Percentiles rank a stretch among this genome's conserved stretches.
Conservation (phyloP, 2,329 filamentous ascomycete genomes). For the Aspergillus pseudonomiae region DNA sequence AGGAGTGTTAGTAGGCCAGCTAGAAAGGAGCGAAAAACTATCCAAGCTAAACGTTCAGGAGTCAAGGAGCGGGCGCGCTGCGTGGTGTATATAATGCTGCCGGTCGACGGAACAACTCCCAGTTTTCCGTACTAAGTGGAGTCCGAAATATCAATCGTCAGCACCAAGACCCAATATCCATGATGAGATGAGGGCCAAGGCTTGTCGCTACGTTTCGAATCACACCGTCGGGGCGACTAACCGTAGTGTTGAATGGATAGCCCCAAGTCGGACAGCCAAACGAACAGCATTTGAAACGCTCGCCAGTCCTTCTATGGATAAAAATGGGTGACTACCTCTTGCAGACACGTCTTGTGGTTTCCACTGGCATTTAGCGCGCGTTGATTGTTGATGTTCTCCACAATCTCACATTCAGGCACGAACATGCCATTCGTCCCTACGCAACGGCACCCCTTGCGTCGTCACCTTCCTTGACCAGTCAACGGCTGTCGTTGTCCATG, state of each 20-base stretch:
- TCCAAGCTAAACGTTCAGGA: not conserved
- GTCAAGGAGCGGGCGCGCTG: not conserved
- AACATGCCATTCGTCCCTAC: slow-evolving; percentile 4
- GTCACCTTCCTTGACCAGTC: not conserved
- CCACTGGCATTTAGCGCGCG: not conserved
- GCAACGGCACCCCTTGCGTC: slow-evolving; percentile 5
- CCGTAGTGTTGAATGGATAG: not conserved
- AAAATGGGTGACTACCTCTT: not conserved
- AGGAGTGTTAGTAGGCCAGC: not conserved
- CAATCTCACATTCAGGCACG: slow-evolving; percentile 1
- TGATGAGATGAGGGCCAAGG: not conserved
- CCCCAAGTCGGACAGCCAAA: not conserved
- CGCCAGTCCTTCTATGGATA: not conserved
- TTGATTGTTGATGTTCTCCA: slow-evolving; percentile 3
- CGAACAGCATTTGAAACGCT: not conserved
- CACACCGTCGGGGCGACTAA: not conserved
- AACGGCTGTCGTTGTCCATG: not conserved
- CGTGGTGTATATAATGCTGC: slow-evolving; percentile 1
- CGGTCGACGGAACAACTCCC: not conserved
- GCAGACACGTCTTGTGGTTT: not conserved
- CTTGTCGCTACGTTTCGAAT: not conserved
- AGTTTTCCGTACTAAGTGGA: slow-evolving; percentile 7
- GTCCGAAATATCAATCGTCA: slow-evolving; percentile 10
- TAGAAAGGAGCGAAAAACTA: not conserved
- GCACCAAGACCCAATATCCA: not conserved